Base-by-base conservation (phyloP, 352 stramenopile species). In the Phytophthora quininea region DNA sequence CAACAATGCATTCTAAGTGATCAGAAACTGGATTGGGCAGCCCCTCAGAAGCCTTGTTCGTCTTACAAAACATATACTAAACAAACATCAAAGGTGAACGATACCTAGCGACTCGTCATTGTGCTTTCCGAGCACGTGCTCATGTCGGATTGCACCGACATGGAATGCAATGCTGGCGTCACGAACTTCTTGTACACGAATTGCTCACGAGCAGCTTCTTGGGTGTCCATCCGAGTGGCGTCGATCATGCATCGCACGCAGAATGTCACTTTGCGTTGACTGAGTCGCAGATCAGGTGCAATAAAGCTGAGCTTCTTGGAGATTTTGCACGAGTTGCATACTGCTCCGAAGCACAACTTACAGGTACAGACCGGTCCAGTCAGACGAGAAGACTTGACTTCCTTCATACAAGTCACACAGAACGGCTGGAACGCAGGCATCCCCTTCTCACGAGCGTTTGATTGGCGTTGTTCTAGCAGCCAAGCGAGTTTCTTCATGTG, bases 401-500 rank as follows among this genome's bases (percentile, higher is more conserved):
- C 30, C 32, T 69, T 66, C 8, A 15, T 40, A 33, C 70, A 77
- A 1, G 59, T 69, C 32, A 69, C 59, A 19, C 65, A 73, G 33
- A 53, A 38, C 0, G 15, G 7, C 42, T 63, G 30, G 1, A 52
- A 0, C 0, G 11, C 31, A 10, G 55, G 54, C 14, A 27, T 11
- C 7, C 42, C 50, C 12, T 15, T 57, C 29, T 70, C 60, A 3
- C 58, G 53, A 14, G 11, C 0, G 12, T 48, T 27, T 1, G 40
- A 33, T 11, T 74, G 50, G 11, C 49, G 68, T 12, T 71, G 24
- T 27, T 74, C 55, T 4, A 77, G 54, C 19, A 71, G 12, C 55
- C 60, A 77, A 32, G 64, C 48, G 0, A 77, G 37, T 42, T 77
- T 77, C 60, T 77, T 77, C 69, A 77, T 77, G 42, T 77, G 64